Evolutionary conservation across 1,139 yeast genomes (phyloP), one percentile per base, ranked within the genome.

Genomic region (Chernovozyma aurita): DNA sequence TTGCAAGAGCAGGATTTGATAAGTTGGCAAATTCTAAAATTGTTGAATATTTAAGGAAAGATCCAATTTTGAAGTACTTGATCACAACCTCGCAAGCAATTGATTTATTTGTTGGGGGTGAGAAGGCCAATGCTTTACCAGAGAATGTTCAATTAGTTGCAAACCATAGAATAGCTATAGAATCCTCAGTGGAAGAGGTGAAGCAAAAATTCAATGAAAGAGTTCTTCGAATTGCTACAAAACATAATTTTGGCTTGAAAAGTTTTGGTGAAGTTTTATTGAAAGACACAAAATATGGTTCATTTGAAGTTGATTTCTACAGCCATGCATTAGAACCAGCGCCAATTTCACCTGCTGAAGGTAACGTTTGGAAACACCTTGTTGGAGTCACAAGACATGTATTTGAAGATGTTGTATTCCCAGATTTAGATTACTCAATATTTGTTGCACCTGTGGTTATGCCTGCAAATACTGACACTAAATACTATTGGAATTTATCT

Each of bases 381-480:
- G 55, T 60, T 6, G 54, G 57, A n/a, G 47, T 50, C 14, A 53
- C 55, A 18, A 49, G 60, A 35, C 59, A 57, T 37, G 59, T 62
- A 24, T 43, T 50, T 26, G 63, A 61, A 35, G 60, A 55, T 18
- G 28, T 55, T 42, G 57, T 53, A 9, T 48, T 48, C 47, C 48
- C 53, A n/a, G 48, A 53, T 28, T 37, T 46, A 18, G 39, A 42
- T 13, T 42, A 56, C 15, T 55, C 70, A 17, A 55, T 75, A 17
- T 61, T 78, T 36, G 61, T 74, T 18, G 61, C 83, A 2, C 85
- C 88, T 8, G 62, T 72, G 9, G 49, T 81, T 36, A 70, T 80
- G 70, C 66, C 81, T 9, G 90, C 82, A 27, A 83, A 82, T 55
- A 83, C 92, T 3, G 92, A 84, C 53, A 82, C 92, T 11, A 70